Evolutionary conservation across 345 rosid genomes (phyloP), one percentile per base, ranked within the genome.

Genomic region (Bruguiera gymnorhiza): DNA sequence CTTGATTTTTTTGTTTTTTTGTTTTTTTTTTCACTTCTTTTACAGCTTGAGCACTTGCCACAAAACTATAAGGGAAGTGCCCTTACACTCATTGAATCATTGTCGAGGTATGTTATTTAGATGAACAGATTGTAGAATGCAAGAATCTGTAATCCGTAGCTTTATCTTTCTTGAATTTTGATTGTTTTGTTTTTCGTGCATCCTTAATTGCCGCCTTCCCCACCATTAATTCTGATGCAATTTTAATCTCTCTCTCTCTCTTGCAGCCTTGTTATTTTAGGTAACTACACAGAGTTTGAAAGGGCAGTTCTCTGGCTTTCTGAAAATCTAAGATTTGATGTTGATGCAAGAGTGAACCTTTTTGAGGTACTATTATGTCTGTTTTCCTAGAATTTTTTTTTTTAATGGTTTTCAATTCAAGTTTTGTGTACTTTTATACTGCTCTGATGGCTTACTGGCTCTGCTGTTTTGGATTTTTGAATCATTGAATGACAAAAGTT

Each of bases 41-140:
- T 83, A 50, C 87, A 91, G 98, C 98, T 88, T 74, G 87, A 94
- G 79, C 95, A 85, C 81, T 87, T 94, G 66, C 98, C 97, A 7
- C 79, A 81, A 78, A 73, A 82, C 76, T 94, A 94, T 78, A 91
- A 82, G 70, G 98, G 97, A 72, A 89, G 95, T 57, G 97, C 97
- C 63, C 96, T 94, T 56, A 82, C 98, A 0, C 90, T 89, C 62
- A 86, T 94, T 70, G 97, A 94, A 78, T 94, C 98, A 27, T 79
- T 94, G 72, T 91, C 97, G 58, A 91, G 96, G 97, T 93, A 76
- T 67, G 24, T 65, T 68, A 21, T 65, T 48, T 61, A 69, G 23
- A 53, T 10, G 30, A 63, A 37, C 52, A 52, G 59, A 52, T 60
- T 29, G 4, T 16, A 57, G 26, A 30, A 39, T 61, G 20, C 46